These are phyloP conservation scores for Tetracladium setigerum DNA, from an alignment of 495 filamentous ascomycete genomes.

Conservation along the genomic window DNA sequence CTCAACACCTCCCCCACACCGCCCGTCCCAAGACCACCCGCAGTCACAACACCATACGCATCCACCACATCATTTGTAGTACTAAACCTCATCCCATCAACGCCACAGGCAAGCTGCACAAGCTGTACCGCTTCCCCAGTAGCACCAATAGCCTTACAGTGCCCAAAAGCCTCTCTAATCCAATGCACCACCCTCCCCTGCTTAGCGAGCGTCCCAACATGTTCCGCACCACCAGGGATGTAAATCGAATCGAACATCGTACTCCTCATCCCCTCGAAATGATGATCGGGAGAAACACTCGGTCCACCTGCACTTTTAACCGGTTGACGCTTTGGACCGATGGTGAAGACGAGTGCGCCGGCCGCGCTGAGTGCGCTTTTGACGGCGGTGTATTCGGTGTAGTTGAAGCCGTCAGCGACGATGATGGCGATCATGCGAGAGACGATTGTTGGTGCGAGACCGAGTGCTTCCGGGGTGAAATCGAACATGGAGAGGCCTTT, in stretches of 20 bases:
- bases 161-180: conserved; percentile 76
- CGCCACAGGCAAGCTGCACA: conserved; percentile 43
- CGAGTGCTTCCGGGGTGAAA: conserved; percentile 39
- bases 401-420: conserved; percentile 75
- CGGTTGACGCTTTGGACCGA: conserved; percentile 53
- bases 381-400: conserved; percentile 53
- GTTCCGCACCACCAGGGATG: conserved; percentile 59
- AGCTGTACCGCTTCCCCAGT: conserved; percentile 63
- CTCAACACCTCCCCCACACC: conserved; percentile 31
- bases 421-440: conserved; percentile 71
- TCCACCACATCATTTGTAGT: conserved; percentile 35
- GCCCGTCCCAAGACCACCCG: conserved; percentile 32
- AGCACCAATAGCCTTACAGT: conserved; percentile 72
- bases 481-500: conserved; percentile 62
- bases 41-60: conserved; percentile 64
- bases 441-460: conserved; percentile 51
- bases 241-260: conserved; percentile 84
- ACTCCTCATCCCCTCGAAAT: conserved; percentile 73
- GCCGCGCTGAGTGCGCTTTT: conserved; percentile 52
- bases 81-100: conserved; percentile 47
- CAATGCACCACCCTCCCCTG: conserved; percentile 76
- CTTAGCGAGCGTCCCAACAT: conserved; percentile 54
- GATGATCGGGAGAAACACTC: conserved; percentile 65
- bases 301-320: conserved; percentile 51
- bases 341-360: conserved; percentile 62